These are phyloP conservation scores for Colletotrichum sp. DNA, from an alignment of 2,329 filamentous ascomycete species.

Conservation along the genomic window DNA sequence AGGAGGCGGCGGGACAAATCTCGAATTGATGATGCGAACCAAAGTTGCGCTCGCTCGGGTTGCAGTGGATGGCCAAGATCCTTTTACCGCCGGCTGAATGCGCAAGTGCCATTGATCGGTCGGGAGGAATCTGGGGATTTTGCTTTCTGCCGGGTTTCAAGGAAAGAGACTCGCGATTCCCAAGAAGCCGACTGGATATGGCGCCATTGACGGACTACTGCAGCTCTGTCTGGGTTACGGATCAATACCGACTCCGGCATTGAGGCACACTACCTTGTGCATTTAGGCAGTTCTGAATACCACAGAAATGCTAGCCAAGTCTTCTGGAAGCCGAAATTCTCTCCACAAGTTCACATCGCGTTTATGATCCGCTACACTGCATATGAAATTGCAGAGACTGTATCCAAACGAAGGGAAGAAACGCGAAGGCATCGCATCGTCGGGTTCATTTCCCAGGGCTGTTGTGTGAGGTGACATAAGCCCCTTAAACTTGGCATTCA, in stretches of 20 bases:
- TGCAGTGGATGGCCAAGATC: background rate
- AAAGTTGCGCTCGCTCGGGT: background rate
- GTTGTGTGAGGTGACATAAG: background rate
- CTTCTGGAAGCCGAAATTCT: background rate
- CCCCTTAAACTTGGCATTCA: background rate
- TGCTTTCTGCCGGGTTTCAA: background rate
- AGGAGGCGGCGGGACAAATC: background rate
- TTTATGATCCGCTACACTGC: background rate
- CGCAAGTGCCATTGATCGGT: background rate
- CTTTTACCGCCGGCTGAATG: background rate
- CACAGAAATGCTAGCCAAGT: background rate
- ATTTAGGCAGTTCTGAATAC: background rate
- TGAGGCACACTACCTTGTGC: background rate
- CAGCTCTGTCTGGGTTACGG: background rate
- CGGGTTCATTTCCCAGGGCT: background rate
- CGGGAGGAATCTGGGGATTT: background rate
- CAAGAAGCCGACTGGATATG: background rate
- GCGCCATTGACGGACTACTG: background rate
- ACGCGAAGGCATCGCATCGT: background rate
- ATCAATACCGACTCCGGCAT: background rate
- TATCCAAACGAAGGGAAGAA: accelerated
- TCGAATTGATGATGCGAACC: background rate
- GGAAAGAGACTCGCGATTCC: background rate
- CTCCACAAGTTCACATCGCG: background rate
- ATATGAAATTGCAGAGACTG: background rate